Evolutionary conservation across 192 early-diverging fungal species (phyloP).

Genomic region (Rhizoclosmatium globosum): DNA sequence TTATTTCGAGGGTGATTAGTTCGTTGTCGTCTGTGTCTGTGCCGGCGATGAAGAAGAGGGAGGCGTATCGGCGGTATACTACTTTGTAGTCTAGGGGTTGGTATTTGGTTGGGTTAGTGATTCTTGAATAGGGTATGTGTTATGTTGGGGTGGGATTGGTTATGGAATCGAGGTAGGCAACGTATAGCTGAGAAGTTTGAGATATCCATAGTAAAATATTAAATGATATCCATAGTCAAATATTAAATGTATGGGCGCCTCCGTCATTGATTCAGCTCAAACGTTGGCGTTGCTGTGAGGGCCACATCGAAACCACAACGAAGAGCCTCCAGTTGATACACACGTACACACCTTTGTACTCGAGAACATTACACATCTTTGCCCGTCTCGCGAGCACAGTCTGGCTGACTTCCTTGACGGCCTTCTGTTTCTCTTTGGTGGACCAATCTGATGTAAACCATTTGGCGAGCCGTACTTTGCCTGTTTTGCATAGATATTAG

Average conservation of each 20-base stretch:
- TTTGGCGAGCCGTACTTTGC: constrained; percentile 65
- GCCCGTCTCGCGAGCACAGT: constrained; percentile 86
- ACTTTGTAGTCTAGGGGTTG: constrained; percentile 70
- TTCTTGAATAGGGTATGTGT: neutral
- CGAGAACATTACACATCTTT: constrained; percentile 98
- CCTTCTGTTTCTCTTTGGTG: constrained; percentile 92
- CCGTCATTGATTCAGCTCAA: neutral
- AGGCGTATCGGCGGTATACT: constrained; percentile 91
- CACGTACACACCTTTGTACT: constrained; percentile 78
- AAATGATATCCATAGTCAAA: too few relatives aligned
- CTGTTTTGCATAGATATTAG: constrained; percentile 17
- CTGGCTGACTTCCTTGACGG: constrained; percentile 92
- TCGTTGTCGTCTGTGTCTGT: constrained; percentile 94
- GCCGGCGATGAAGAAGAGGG: constrained; percentile 96
- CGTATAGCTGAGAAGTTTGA: too few relatives aligned
- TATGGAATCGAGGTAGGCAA: neutral
- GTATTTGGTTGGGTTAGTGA: neutral
- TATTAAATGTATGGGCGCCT: too few relatives aligned
- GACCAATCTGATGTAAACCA: constrained; percentile 66
- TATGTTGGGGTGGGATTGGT: neutral
- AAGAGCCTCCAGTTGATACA: neutral
- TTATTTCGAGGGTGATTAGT: constrained; percentile 90
- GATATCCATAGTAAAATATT: too few relatives aligned
- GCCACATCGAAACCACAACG: constrained; percentile 17
- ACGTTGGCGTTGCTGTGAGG: too few relatives aligned